Conservation (phyloP, 495 filamentous ascomycete species). For the Hyaloscypha finlandica region DNA sequence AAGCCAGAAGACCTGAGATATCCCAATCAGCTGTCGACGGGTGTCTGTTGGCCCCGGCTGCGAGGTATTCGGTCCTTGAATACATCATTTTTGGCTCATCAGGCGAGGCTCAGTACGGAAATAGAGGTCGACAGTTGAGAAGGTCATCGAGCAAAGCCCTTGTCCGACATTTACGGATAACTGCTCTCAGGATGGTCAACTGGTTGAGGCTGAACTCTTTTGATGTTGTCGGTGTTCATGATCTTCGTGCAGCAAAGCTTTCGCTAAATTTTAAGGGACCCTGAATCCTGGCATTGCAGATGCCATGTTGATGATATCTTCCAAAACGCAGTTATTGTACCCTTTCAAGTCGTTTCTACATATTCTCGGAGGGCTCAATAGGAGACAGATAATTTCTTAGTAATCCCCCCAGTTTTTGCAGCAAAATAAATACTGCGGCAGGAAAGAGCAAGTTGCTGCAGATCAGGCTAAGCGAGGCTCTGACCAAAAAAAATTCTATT, state of each 20-base stretch:
- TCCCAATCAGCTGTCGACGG: conserved; percentile 92
- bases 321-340: neutral
- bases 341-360: neutral
- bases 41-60: conserved; percentile 87
- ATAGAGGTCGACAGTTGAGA: neutral
- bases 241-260: neutral
- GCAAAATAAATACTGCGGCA: conserved; percentile 4
- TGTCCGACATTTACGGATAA: neutral
- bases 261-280: neutral
- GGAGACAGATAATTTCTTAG: neutral
- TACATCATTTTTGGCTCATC: conserved; percentile 21
- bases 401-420: neutral
- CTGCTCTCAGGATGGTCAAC: neutral
- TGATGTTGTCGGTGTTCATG: neutral
- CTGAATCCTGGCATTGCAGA: neutral
- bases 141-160: neutral
- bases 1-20: conserved; percentile 69
- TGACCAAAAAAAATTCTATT: neutral
- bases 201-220: neutral
- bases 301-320: neutral
- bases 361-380: neutral
- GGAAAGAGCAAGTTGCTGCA: neutral
- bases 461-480: conserved; percentile 19
- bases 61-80: conserved; percentile 57
- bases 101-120: neutral